Evolutionary conservation across 1,284 basidiomycete species (phyloP).

Genomic region (Papiliotrema flavescens): DNA sequence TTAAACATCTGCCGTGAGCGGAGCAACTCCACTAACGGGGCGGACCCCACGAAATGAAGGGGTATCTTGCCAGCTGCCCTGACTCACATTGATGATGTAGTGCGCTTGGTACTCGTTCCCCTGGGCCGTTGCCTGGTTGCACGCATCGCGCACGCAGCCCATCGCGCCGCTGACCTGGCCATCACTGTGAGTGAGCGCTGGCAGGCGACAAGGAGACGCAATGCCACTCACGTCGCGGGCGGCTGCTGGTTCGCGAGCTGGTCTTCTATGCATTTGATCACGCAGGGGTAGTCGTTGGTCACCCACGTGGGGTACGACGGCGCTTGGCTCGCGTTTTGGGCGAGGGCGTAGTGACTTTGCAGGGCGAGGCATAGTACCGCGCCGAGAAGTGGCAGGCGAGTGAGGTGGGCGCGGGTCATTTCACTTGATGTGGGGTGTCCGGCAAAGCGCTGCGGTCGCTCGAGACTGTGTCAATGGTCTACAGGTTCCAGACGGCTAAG

Average conservation of each 20-base stretch:
- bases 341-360: background rate
- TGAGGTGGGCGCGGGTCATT: no score
- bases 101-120: constrained; percentile 25
- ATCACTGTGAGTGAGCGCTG: background rate
- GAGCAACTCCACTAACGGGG: no score
- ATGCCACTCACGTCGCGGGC: constrained; percentile 1
- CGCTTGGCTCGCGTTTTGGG: background rate
- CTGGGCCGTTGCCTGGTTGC: constrained; percentile 8
- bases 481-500: no score
- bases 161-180: constrained; percentile 5
- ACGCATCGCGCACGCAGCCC: constrained; percentile 15
- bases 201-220: constrained; percentile 2
- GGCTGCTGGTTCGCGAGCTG: background rate
- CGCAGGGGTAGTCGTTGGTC: constrained; percentile 29
- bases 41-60: no score
- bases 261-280: constrained; percentile 4
- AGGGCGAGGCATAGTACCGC: no score
- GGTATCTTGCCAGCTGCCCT: no score
- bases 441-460: no score
- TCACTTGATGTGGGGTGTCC: no score
- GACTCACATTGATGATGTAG: constrained; percentile 28
- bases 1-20: constrained; percentile 22
- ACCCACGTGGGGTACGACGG: constrained; percentile 21
- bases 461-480: no score
- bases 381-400: no score